Evolutionary conservation across 139 green algal species (phyloP), one percentile per base, ranked within the genome.

Genomic region (Volvox africanus): DNA sequence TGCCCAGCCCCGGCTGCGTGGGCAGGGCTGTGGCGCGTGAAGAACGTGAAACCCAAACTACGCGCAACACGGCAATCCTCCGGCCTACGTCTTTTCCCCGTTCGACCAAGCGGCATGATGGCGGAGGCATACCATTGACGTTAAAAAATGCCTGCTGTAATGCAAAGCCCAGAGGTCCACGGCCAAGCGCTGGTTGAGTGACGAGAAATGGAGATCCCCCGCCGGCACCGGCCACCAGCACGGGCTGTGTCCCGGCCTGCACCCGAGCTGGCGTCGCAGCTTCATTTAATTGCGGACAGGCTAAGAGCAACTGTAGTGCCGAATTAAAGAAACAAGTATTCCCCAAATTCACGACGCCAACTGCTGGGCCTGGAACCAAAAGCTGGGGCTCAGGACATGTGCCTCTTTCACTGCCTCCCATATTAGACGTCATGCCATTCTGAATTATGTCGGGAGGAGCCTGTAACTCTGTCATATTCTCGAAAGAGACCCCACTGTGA

Each of bases 281-380:
- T 32, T 50, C 17, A 30, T 91, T 82, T 18, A 95, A 87, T 9
- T 92, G 67, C 1, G 88, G 69, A 86, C 93, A 94, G 1, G 93
- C 88, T 28, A 93, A 68, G n/a, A 95, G 90, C 55, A 97, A 67
- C 92, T 97, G 95, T 82, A 97, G 28, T 0, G 84, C 91, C 5
- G 80, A 93, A 87, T 97, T 97, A 87, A 96, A 95, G 87, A 95
- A 97, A 81, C 95, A 97, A 1, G 94, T 97, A 80, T 97, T 97
- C 68, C 95, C 95, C 2, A 96, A 87, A 86, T 97, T 97, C 36
- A 68, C 71, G 21, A 97, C 92, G 16, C 94, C 94, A 0, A 93
- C 76, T 17, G 73, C 61, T 9, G 86, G 75, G 11, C 86, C 86
- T 19, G 73, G 33, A 2, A 68, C 62, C 18, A 89, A 68, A 1